Base-by-base conservation (phyloP, 768 basidiomycete species). In the Lactifluus subvellereus region DNA sequence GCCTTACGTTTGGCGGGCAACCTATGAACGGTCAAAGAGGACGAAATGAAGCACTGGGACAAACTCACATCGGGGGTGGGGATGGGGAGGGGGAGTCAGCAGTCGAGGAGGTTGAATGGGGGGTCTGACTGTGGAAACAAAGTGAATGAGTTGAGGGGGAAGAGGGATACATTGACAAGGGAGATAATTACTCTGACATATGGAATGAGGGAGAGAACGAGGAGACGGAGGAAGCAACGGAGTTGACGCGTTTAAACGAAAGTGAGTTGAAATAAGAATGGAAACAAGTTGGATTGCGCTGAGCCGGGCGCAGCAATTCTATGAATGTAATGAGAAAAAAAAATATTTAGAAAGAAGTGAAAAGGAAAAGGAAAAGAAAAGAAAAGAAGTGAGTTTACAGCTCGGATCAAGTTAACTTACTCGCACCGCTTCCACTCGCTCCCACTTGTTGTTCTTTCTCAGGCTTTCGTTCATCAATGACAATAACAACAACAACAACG, bases 181-280 rank as follows among this genome's bases (percentile, higher is more conserved):
- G 37, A 11, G 20, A 38, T 2, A 1, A 49, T 60, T 56, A 64
- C 58, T 64, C 63, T 38, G 63, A 59, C 63, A 64, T 64, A 9
- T 40, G 59, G 45, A 48, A 20, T 16, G 9, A 20, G n/a, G 18
- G 45, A 45, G 6, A 9, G 8, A 9, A 10, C 10, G 40, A 13
- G 14, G 14, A 11, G 14, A 40, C 11, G 14, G 13, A 40, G 10
- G 35, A 37, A 37, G 10, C 35, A 14, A 32, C 32, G 50, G 50
- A 22, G 20, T 33, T 51, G 40, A 50, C 37, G n/a, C 20, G 54
- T 42, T 52, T 54, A 27, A 42, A 54, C 43, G 40, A 43, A 35
- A 60, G 52, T 14, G 22, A 3, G 45, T 51, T 59, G 35, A 59
- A 57, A 59, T 38, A 54, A 52, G 22, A 49, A 55, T 35, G 16